Evolutionary conservation across 2,329 filamentous ascomycete genomes (phyloP).

Genomic region (Aspergillus thermomutatus): DNA sequence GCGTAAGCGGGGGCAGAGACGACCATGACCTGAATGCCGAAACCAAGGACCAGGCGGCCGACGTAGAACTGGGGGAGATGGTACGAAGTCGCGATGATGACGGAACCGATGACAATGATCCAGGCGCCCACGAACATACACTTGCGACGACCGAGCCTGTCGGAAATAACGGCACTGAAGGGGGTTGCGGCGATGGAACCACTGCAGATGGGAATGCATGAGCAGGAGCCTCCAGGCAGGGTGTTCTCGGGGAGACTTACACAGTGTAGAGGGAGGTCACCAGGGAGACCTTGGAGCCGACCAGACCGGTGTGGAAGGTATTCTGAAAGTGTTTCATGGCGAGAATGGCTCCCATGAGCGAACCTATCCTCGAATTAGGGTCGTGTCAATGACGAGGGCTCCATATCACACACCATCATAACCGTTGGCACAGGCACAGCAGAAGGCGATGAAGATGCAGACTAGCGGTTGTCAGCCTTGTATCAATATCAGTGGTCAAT

Average conservation of each 20-base stretch:
- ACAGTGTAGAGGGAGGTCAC: conserved; percentile 48
- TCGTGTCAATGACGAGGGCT: not conserved
- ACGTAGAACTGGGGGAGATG: conserved; percentile 43
- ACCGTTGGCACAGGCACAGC: conserved; percentile 32
- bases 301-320: conserved; percentile 39
- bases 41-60: conserved; percentile 48
- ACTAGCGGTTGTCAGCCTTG: conserved; percentile 29
- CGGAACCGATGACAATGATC: conserved; percentile 46
- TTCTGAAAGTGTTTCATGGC: conserved; percentile 35
- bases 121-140: conserved; percentile 46
- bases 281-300: conserved; percentile 40
- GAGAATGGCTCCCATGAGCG: conserved; percentile 29
- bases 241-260: conserved; percentile 28
- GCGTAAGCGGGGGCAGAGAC: conserved; percentile 50
- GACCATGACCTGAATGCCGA: conserved; percentile 49
- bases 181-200: conserved; percentile 37
- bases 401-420: conserved; percentile 22
- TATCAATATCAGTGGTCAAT: not conserved
- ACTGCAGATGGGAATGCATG: conserved; percentile 23
- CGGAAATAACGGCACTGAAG: conserved; percentile 46
- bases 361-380: conserved; percentile 14
- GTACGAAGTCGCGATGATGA: conserved; percentile 40
- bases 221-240: not conserved
- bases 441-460: conserved; percentile 42
- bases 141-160: conserved; percentile 44